Percentiles rank a stretch among this genome's conserved stretches.
These are phyloP conservation scores for Alternaria gansuensis DNA, from an alignment of 2,329 filamentous ascomycete genomes.

Conservation along the genomic window DNA sequence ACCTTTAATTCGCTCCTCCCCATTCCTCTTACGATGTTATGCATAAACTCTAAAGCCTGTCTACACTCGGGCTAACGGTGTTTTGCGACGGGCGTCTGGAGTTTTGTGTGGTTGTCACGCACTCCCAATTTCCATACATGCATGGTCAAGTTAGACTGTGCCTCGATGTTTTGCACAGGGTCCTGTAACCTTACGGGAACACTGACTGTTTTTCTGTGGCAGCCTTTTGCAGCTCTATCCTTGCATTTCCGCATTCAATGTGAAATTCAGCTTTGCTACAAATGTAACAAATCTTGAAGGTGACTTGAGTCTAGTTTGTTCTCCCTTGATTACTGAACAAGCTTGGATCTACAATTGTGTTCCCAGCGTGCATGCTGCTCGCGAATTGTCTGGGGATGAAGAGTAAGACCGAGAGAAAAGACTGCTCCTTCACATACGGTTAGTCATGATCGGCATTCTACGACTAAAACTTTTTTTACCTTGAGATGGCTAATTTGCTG, in stretches of 20 bases:
- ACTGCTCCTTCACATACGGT: not conserved
- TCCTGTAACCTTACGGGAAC: not conserved
- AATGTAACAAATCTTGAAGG: not conserved
- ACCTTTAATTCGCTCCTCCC: constrained; percentile 6
- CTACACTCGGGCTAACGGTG: constrained; percentile 23
- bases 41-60: constrained; percentile 31
- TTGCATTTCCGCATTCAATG: not conserved
- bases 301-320: not conserved
- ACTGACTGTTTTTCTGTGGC: not conserved
- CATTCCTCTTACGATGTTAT: constrained; percentile 28
- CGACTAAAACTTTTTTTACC: not conserved
- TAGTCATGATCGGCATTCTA: not conserved
- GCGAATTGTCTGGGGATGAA: not conserved
- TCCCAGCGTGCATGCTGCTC: too few species aligned
- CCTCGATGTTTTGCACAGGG: constrained; percentile 1
- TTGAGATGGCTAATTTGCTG: too few species aligned
- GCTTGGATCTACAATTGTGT: too few species aligned
- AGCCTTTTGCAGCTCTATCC: not conserved
- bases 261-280: not conserved
- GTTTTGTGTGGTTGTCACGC: constrained; percentile 6
- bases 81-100: constrained; percentile 30
- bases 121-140: not conserved
- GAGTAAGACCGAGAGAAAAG: not conserved
- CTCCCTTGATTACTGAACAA: too few species aligned
- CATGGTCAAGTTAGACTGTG: not conserved